These are phyloP conservation scores for Pichia nanzhaoensis DNA, from an alignment of 805 yeast genomes.

Conservation along the genomic window DNA sequence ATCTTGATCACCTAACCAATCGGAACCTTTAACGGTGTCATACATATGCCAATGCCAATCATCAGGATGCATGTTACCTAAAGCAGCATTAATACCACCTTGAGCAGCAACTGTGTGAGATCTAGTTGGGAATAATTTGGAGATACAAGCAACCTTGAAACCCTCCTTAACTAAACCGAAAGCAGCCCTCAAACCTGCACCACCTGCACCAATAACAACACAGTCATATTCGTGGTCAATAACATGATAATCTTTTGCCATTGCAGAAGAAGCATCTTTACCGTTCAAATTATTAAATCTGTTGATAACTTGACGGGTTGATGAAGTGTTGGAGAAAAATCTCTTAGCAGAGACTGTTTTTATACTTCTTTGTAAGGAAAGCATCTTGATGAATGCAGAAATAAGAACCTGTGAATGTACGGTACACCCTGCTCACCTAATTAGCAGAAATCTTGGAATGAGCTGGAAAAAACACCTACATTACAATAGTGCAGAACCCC, in stretches of 20 bases:
- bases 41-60: constrained; percentile 99
- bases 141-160: constrained; percentile 93
- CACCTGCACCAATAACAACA: constrained; percentile 98
- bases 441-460: too few species aligned
- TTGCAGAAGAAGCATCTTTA: constrained; percentile 46
- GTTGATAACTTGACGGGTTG: constrained; percentile 28
- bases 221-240: constrained; percentile 98
- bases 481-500: too few species aligned
- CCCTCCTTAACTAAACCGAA: constrained; percentile 97
- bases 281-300: constrained; percentile 39
- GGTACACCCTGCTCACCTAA: not conserved
- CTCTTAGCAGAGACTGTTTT: constrained; percentile 20
- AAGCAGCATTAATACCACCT: constrained; percentile 98
- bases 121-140: constrained; percentile 96
- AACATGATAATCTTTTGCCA: constrained; percentile 73
- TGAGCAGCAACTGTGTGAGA: constrained; percentile 99
- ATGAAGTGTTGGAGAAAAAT: constrained; percentile 26
- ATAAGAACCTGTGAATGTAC: not conserved
- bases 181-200: constrained; percentile 98
- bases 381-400: constrained; percentile 13
- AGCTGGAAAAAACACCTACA: too few species aligned
- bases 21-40: constrained; percentile 98
- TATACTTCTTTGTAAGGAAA: constrained; percentile 21
- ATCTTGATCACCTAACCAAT: constrained; percentile 99
- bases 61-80: constrained; percentile 97